Percentiles rank a stretch among this genome's conserved stretches.
phyloP scores from a whole-genome alignment of 1,139 yeast species.

The Yamadazyma dushanensis region DNA sequence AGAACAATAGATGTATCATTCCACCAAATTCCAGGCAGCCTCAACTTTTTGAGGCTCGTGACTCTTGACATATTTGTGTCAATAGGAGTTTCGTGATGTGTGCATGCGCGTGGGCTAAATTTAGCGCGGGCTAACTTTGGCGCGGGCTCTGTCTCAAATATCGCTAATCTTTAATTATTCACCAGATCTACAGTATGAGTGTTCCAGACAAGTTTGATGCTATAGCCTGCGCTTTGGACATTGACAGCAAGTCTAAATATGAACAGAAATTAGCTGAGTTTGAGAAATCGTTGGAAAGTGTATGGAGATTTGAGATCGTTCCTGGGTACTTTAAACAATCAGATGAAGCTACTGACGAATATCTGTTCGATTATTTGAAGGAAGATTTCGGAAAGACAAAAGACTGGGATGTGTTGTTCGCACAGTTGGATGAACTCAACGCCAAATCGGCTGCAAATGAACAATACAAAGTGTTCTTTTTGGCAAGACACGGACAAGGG shows the following conservation, averaged over 20 bases:
- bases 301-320: slow-evolving; percentile 41
- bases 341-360: slow-evolving; percentile 34
- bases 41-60: no score
- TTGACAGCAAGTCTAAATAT: slow-evolving; percentile 18
- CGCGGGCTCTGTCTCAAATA: no score
- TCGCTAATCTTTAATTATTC: no score
- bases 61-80: no score
- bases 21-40: no score
- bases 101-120: no score
- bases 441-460: slow-evolving; percentile 20
- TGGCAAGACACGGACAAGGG: slow-evolving; percentile 51
- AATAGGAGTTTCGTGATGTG: no score
- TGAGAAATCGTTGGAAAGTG: slow-evolving; percentile 9
- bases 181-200: no score
- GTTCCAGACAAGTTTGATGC: slow-evolving; percentile 21
- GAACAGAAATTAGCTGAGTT: slow-evolving; percentile 14
- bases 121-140: no score
- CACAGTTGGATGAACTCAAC: slow-evolving; percentile 30
- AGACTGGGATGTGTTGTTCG: slow-evolving; percentile 33
- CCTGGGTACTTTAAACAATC: slow-evolving; percentile 42
- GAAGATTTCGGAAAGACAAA: slow-evolving; percentile 40
- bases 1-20: no score
- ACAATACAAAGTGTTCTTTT: slow-evolving; percentile 38
- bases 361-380: slow-evolving; percentile 35
- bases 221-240: slow-evolving; percentile 13